Conservation (phyloP, 2,329 filamentous ascomycete genomes). For the Aspergillus luchuensis region DNA sequence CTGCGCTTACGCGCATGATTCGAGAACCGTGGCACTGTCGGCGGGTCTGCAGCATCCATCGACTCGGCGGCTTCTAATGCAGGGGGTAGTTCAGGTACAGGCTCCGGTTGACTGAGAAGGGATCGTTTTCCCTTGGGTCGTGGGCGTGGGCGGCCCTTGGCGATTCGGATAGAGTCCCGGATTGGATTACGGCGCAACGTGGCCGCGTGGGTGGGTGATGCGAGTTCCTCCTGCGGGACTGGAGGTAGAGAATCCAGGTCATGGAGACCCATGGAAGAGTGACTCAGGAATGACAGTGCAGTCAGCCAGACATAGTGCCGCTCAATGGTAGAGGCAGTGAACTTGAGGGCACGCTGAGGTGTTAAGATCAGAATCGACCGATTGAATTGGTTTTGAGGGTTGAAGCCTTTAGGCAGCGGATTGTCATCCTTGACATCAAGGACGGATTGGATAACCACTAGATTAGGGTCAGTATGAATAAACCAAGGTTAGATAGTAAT, state of each 20-base stretch:
- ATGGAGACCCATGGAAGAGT: slow-evolving; percentile 78
- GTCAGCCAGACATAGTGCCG: slow-evolving; percentile 95
- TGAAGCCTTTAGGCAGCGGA: slow-evolving; percentile 71
- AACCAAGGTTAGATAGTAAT: neutral
- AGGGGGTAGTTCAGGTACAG: slow-evolving; percentile 38
- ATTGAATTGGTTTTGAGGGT: slow-evolving; percentile 67
- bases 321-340: slow-evolving; percentile 80
- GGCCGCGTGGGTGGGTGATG: slow-evolving; percentile 49
- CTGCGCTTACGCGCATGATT: slow-evolving; percentile 81
- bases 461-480: slow-evolving; percentile 17
- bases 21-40: slow-evolving; percentile 56
- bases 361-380: slow-evolving; percentile 94
- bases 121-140: slow-evolving; percentile 43
- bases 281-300: slow-evolving; percentile 89
- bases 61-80: slow-evolving; percentile 34
- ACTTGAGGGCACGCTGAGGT: slow-evolving; percentile 89
- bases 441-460: slow-evolving; percentile 93
- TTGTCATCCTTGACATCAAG: slow-evolving; percentile 96
- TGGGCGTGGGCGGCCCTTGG: slow-evolving; percentile 68
- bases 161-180: slow-evolving; percentile 84
- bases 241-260: slow-evolving; percentile 67
- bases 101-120: slow-evolving; percentile 33
- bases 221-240: slow-evolving; percentile 46
- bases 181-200: slow-evolving; percentile 62
- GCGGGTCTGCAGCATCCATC: slow-evolving; percentile 51